Evolutionary conservation across 306 rosid genomes (phyloP), one percentile per base, ranked within the genome.

Genomic region (Crataegus laevigata): DNA sequence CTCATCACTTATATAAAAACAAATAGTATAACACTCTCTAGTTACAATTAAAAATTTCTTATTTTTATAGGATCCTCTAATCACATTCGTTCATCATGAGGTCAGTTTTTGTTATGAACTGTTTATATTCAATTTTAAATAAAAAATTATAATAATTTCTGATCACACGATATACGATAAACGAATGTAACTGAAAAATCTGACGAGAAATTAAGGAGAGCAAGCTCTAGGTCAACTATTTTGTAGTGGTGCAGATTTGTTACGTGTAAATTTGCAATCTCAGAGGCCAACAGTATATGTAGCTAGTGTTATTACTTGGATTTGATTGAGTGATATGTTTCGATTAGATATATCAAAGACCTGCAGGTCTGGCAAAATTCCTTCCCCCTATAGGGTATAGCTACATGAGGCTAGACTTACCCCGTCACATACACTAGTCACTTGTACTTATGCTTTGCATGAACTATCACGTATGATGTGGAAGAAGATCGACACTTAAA

Each of bases 301-400:
- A 15, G 52, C 19, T 45, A 45, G 52, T 47, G 52, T 47, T 58
- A 36, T 71, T 32, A 9, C 68, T 80, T 71, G 52, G 91, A 89
- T 86, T 87, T 91, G 96, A 92, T 82, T 69, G 74, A 76, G 67
- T 81, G 88, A 90, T 82, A 55, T 18, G n/a, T 55, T 55, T 8
- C 25, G 60, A 55, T 88, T 85, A 4, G 97, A 89, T 84, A 59
- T 84, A 70, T 89, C 96, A 68, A 59, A 51, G 26, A 73, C 22
- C 13, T 19, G 43, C 22, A 15, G 25, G 71, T 50, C 87, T 83
- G 73, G 71, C 67, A 52, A 59, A 86, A 83, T 84, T 77, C 81
- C 83, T 74, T 69, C 76, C 29, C 72, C 40, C 47, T 78, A 1
- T 10, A 57, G 1, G 32, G 19, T 57, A 22, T 12, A 60, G 66